Percentiles rank a stretch among this genome's conserved stretches.
Evolutionary conservation across 768 basidiomycete genomes (phyloP).

Genomic region (Amyloporia xantha): DNA sequence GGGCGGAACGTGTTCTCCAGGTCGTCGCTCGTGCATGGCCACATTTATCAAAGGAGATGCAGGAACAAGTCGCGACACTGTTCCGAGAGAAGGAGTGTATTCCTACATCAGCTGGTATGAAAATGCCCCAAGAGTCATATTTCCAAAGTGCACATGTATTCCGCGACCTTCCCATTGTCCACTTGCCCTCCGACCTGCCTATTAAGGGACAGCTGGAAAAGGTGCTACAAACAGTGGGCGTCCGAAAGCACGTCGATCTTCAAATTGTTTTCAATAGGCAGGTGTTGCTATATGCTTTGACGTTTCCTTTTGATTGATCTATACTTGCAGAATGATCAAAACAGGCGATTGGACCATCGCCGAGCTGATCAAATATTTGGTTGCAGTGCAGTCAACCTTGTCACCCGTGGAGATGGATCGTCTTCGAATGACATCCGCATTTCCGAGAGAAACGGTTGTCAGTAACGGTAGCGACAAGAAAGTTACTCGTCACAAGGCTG

Average conservation of each 20-base stretch:
- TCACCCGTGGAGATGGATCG: slow-evolving; percentile 49
- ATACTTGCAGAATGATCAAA: slow-evolving; percentile 65
- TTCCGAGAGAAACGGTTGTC: slow-evolving; percentile 46
- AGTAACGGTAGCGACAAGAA: slow-evolving; percentile 15
- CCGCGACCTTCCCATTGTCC: slow-evolving; percentile 78
- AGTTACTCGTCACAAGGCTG: slow-evolving; percentile 47
- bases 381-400: slow-evolving; percentile 66
- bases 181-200: slow-evolving; percentile 51
- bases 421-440: slow-evolving; percentile 63
- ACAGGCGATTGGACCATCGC: slow-evolving; percentile 86
- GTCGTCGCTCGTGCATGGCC: slow-evolving; percentile 70
- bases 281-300: slow-evolving; percentile 7
- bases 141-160: slow-evolving; percentile 85
- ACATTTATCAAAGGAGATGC: slow-evolving; percentile 43
- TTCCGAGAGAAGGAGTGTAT: slow-evolving; percentile 42
- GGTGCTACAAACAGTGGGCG: slow-evolving; percentile 66
- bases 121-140: slow-evolving; percentile 65
- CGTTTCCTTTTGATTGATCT: neutral
- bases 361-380: slow-evolving; percentile 83
- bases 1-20: slow-evolving; percentile 75
- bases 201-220: slow-evolving; percentile 72
- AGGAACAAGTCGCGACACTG: slow-evolving; percentile 34
- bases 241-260: slow-evolving; percentile 86
- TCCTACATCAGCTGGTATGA: slow-evolving; percentile 60
- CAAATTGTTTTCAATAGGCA: slow-evolving; percentile 90